phyloP scores from a whole-genome alignment of 495 filamentous ascomycete species.

The Pseudoneurospora amorphoporcata region DNA sequence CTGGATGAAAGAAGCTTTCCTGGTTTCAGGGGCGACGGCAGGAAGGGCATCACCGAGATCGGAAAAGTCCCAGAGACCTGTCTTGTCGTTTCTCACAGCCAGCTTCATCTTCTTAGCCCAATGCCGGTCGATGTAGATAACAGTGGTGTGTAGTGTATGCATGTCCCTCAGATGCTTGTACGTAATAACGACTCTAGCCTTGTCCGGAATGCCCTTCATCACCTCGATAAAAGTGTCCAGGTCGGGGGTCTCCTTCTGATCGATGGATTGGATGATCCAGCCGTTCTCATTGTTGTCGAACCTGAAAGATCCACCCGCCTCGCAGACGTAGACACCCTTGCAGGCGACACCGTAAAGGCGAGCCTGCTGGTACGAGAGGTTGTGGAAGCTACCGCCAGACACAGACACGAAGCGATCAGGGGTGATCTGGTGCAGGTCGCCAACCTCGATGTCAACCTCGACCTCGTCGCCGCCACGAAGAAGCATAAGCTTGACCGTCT shows the following conservation, averaged over 20 bases:
- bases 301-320: slow-evolving; percentile 89
- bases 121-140: slow-evolving; percentile 87
- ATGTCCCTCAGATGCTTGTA: slow-evolving; percentile 94
- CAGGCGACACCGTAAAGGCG: slow-evolving; percentile 85
- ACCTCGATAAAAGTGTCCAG: slow-evolving; percentile 85
- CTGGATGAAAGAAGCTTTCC: slow-evolving; percentile 80
- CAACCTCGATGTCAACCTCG: slow-evolving; percentile 75
- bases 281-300: slow-evolving; percentile 85
- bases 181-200: slow-evolving; percentile 79
- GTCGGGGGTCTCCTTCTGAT: slow-evolving; percentile 80
- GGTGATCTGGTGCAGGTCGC: slow-evolving; percentile 87
- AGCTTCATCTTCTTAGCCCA: slow-evolving; percentile 92
- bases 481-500: slow-evolving; percentile 62
- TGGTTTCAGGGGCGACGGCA: slow-evolving; percentile 55
- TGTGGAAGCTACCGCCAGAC: slow-evolving; percentile 85
- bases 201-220: slow-evolving; percentile 80
- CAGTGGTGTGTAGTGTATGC: slow-evolving; percentile 86
- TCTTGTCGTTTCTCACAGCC: slow-evolving; percentile 81
- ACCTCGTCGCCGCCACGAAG: slow-evolving; percentile 83
- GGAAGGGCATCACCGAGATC: slow-evolving; percentile 75
- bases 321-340: slow-evolving; percentile 88
- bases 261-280: slow-evolving; percentile 82
- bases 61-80: slow-evolving; percentile 89
- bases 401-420: slow-evolving; percentile 93
- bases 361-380: slow-evolving; percentile 92